Conservation (phyloP, 768 basidiomycete genomes). For the Boletus sensibilis region DNA sequence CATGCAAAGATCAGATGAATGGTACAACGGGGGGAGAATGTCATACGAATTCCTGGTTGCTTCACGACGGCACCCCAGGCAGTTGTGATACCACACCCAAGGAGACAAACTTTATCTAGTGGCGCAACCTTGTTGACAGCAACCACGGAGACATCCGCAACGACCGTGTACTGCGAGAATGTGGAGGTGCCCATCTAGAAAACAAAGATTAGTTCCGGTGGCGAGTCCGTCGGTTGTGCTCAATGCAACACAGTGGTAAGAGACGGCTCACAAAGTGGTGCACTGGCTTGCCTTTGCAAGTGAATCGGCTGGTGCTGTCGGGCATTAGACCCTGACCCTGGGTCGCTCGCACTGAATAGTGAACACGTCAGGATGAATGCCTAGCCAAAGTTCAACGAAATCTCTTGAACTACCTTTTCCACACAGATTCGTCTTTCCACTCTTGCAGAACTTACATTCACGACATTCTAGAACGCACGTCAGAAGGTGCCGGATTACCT, state of each 20-base stretch:
- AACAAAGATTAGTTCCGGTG: neutral
- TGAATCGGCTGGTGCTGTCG: conserved; percentile 85
- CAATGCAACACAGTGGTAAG: neutral
- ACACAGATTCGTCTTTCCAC: conserved; percentile 98
- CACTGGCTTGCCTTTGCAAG: conserved; percentile 80
- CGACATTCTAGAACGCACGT: conserved; percentile 62
- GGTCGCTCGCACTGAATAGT: conserved; percentile 88
- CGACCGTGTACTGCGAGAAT: conserved; percentile 99
- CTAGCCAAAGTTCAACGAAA: neutral
- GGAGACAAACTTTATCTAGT: conserved; percentile 93
- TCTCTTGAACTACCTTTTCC: conserved; percentile 62
- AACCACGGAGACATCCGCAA: conserved; percentile 95
- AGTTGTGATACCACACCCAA: conserved; percentile 97
- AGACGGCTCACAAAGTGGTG: conserved; percentile 78
- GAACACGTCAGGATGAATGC: neutral
- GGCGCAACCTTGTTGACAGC: conserved; percentile 83
- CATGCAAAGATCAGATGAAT: neutral
- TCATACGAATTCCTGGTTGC: conserved; percentile 80
- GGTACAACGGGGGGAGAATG: neutral
- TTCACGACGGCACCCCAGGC: conserved; percentile 96
- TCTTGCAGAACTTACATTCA: conserved; percentile 99
- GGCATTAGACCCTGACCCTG: conserved; percentile 97
- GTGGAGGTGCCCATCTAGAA: conserved; percentile 96
- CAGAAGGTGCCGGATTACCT: neutral
- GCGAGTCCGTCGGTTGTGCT: neutral